phyloP scores from a whole-genome alignment of 805 yeast species.

The Starmerella powellii region DNA sequence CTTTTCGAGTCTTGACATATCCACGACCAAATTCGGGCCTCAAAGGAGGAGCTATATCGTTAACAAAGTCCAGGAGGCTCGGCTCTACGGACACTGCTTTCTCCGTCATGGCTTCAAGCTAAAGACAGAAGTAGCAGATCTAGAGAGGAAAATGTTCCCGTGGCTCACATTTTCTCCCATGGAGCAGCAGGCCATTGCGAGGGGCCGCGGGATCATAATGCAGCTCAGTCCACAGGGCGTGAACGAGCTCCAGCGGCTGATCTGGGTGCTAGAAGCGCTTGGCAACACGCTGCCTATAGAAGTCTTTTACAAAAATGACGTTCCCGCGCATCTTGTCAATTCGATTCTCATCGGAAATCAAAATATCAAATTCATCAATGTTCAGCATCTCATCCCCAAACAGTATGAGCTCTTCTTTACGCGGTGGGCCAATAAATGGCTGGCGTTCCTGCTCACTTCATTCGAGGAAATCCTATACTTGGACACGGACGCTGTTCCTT shows the following conservation, averaged over 20 bases:
- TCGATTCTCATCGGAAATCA: too few species aligned
- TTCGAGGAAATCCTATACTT: constrained; percentile 5
- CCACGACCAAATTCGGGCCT: not conserved
- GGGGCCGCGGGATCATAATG: constrained; percentile 6
- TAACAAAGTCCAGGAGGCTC: not conserved
- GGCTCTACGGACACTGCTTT: constrained; percentile 5
- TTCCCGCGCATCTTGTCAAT: too few species aligned
- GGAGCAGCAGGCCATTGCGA: not conserved
- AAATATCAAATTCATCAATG: not conserved
- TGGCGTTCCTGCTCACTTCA: constrained; percentile 1
- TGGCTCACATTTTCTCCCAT: not conserved
- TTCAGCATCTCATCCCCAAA: not conserved
- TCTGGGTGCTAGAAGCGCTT: not conserved
- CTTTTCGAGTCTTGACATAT: not conserved
- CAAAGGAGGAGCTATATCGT: not conserved
- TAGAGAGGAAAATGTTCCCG: constrained; percentile 4
- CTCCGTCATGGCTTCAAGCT: not conserved
- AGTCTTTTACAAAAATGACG: not conserved
- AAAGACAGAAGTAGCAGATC: not conserved
- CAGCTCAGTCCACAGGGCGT: not conserved
- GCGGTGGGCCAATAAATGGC: constrained; percentile 4
- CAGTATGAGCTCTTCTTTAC: not conserved
- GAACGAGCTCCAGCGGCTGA: not conserved
- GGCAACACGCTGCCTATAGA: constrained; percentile 7
- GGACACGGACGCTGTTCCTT: constrained; percentile 7